phyloP scores from a whole-genome alignment of 1,284 basidiomycete genomes.

The Rhodotorula sp. region DNA sequence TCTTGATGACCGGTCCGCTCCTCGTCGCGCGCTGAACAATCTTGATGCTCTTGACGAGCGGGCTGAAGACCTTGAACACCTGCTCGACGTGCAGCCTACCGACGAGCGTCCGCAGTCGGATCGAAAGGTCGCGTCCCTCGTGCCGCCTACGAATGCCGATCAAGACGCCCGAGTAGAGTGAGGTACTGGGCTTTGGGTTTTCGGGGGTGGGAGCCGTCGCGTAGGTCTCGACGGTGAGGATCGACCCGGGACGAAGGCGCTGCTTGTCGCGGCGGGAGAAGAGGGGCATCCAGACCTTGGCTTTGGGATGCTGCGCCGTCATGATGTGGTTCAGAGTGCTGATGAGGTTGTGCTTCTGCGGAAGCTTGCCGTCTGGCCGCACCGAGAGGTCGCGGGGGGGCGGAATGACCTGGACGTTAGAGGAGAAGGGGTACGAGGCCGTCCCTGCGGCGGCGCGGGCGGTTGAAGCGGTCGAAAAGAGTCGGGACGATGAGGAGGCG shows the following conservation, averaged over 20 bases:
- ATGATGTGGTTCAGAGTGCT: constrained; percentile 38
- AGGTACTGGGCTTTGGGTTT: constrained; percentile 62
- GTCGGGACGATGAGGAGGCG: not conserved
- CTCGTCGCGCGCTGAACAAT: constrained; percentile 49
- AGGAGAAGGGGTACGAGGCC: constrained; percentile 30
- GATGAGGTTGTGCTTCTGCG: constrained; percentile 28
- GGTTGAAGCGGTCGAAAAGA: not conserved
- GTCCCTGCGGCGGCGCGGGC: not conserved
- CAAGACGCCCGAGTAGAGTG: constrained; percentile 79
- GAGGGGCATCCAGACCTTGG: constrained; percentile 17
- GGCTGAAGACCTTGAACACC: constrained; percentile 78
- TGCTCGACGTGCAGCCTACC: constrained; percentile 86
- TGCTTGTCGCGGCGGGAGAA: constrained; percentile 68
- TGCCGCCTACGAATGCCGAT: constrained; percentile 65
- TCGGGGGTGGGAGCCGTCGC: constrained; percentile 40
- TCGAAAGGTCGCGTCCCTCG: constrained; percentile 75
- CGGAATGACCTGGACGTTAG: constrained; percentile 10
- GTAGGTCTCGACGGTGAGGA: constrained; percentile 64
- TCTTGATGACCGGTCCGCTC: constrained; percentile 26
- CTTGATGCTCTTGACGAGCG: constrained; percentile 79
- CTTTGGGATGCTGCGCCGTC: constrained; percentile 28
- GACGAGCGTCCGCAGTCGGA: constrained; percentile 80
- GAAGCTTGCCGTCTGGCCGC: not conserved
- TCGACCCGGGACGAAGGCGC: constrained; percentile 72
- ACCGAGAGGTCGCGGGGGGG: not conserved